Evolutionary conservation across 129 eudicot species (phyloP), one percentile per base, ranked within the genome.

Genomic region (Pulicaria dysenterica): DNA sequence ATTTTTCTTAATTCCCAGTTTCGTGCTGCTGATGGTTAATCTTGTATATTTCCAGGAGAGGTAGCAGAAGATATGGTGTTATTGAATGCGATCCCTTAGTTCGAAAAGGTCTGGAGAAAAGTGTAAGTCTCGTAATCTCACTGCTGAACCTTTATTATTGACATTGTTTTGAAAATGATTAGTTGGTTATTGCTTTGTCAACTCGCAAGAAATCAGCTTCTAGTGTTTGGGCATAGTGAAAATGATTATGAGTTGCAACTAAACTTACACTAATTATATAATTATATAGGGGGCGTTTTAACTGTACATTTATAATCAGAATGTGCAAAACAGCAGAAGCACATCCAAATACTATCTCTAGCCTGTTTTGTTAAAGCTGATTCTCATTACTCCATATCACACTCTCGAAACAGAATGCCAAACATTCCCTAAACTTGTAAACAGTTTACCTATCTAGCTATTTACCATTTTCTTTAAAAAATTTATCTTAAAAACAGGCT

Each of bases 1-100:
- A 15, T 39, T 55, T 70, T 44, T 65, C 55, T 59, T 67, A 10
- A 34, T 19, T 69, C 54, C 44, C 36, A 39, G 57, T 40, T 14
- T 57, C 49, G 37, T 73, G 44, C 51, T 53, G 38, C 60, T 49
- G 13, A 56, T 72, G 14, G 24, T 44, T 11, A 15, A 66, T 58
- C 36, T 72, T 63, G 43, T 61, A 16, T 63, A 56, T 73, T 42
- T 59, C 58, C 49, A 93, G 98, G 88, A 83, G 67, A 77, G 88
- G 87, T 17, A 78, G 73, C 80, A 83, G 90, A 83, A 85, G 96
- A 69, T 93, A 87, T 75, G 98, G 98, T 46, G 87, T 93, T 59
- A 93, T 93, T 57, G 92, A 93, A 79, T 93, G 98, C 72, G 98
- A 93, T 74, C 95, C 95, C 31, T 73, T 89, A 40, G 96, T 93